Conservation (phyloP, 2,329 filamentous ascomycete species). For the Pezicula radicicola region DNA sequence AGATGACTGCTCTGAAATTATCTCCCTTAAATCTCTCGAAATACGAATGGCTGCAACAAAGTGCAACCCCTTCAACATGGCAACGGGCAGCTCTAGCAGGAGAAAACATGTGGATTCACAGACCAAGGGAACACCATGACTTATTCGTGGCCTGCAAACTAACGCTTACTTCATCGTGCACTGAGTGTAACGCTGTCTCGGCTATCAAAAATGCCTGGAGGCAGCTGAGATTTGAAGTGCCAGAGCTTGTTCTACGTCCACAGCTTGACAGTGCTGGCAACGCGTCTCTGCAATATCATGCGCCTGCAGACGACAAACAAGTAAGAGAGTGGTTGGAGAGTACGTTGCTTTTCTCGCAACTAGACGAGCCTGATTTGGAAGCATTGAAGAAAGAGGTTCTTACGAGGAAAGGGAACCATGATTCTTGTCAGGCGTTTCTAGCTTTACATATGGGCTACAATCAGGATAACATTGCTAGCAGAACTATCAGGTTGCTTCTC, state of each 20-base stretch:
- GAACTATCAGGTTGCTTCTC: conserved; percentile 13
- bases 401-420: not conserved
- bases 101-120: conserved; percentile 14
- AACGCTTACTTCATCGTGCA: not conserved
- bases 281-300: conserved; percentile 7
- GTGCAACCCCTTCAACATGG: conserved; percentile 4
- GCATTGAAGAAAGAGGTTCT: conserved; percentile 7
- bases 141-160: conserved; percentile 11
- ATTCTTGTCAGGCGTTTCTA: conserved; percentile 8
- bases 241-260: conserved; percentile 9
- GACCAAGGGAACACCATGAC: conserved; percentile 11
- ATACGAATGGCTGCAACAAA: conserved; percentile 8
- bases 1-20: not conserved
- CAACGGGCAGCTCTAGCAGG: conserved; percentile 11
- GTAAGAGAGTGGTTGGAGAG: conserved; percentile 5
- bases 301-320: conserved; percentile 1
- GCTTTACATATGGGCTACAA: not conserved
- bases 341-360: conserved; percentile 3
- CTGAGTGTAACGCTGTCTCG: not conserved
- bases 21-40: not conserved
- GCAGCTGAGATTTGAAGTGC: conserved; percentile 10
- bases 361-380: conserved; percentile 1
- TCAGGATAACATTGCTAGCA: not conserved
- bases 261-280: not conserved
- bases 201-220: conserved; percentile 10